These are phyloP conservation scores for Cladosporium sphaerospermum DNA, from an alignment of 2,329 filamentous ascomycete species.

Conservation along the genomic window DNA sequence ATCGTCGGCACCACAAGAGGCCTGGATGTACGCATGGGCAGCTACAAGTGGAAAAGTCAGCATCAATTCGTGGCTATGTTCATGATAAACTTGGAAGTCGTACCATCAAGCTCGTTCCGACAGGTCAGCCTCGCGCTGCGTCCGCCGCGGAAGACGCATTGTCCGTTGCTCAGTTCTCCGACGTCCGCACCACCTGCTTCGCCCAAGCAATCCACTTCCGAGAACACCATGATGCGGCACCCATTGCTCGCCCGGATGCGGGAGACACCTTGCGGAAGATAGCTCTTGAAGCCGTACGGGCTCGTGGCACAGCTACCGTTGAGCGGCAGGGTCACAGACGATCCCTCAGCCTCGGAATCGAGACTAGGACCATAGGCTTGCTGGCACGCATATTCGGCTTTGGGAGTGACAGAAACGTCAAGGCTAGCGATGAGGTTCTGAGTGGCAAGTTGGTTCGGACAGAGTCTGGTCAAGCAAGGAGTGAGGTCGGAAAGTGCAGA, in stretches of 20 bases:
- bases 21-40: constrained; percentile 5
- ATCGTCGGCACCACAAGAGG: neutral
- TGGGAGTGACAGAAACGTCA: constrained; percentile 11
- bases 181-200: constrained; percentile 5
- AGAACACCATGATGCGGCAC: constrained; percentile 8
- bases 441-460: constrained; percentile 3
- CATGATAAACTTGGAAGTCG: neutral
- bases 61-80: neutral
- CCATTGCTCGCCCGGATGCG: constrained; percentile 1
- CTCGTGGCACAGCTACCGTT: constrained; percentile 14
- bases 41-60: neutral
- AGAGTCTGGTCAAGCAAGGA: constrained; percentile 10
- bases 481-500: constrained; percentile 6
- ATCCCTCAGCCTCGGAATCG: neutral
- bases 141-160: constrained; percentile 13
- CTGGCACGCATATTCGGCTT: constrained; percentile 14
- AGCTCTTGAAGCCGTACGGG: constrained; percentile 15
- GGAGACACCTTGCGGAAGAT: constrained; percentile 2
- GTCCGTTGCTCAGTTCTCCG: neutral
- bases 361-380: constrained; percentile 8
- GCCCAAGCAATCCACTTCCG: constrained; percentile 9
- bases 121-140: constrained; percentile 14
- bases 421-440: constrained; percentile 10
- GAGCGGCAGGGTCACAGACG: constrained; percentile 10
- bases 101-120: constrained; percentile 6